Evolutionary conservation across 768 basidiomycete species (phyloP), one percentile per base, ranked within the genome.

Genomic region (Lentinula boryana): DNA sequence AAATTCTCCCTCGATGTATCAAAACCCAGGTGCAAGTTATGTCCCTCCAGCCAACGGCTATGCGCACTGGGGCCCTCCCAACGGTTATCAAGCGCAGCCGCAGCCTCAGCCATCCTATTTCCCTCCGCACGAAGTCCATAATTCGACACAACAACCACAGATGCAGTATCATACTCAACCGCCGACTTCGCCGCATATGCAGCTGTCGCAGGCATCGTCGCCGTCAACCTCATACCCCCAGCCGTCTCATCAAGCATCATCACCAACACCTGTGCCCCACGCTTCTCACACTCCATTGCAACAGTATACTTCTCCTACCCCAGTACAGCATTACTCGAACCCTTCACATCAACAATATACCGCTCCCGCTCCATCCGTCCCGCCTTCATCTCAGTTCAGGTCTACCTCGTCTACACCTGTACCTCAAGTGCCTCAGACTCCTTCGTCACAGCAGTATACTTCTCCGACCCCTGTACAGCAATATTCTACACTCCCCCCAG

Each of bases 31-130:
- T 40, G 49, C 71, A 27, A 64, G 55, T 41, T 69, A 72, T 61
- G 66, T 52, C 31, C 62, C 65, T 62, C 66, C 64, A 12, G 68
- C 46, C 57, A 70, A 68, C 53, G 70, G 68, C 27, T 72, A 75
- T 61, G 63, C 55, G 52, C 75, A 76, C 61, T 79, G 76, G 75
- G 65, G 68, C n/a, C 67, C 72, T 40, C 60, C 60, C 31, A 67
- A 68, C 50, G 58, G 60, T 35, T 67, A 67, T 46, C 67, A 68
- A 58, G 60, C 50, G 41, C 70, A 18, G 59, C 65, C 70, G 5
- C 41, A 65, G 27, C 56, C 62, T 32, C 69, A 69, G 46, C 63
- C 65, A 33, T 55, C 63, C 35, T 69, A 65, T 5, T 69, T 64
- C 33, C 51, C 56, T 10, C 63, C 68, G 40, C 72, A 71, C 5